Base-by-base conservation (phyloP, 441 rosid species). In the Adansonia gregorii region DNA sequence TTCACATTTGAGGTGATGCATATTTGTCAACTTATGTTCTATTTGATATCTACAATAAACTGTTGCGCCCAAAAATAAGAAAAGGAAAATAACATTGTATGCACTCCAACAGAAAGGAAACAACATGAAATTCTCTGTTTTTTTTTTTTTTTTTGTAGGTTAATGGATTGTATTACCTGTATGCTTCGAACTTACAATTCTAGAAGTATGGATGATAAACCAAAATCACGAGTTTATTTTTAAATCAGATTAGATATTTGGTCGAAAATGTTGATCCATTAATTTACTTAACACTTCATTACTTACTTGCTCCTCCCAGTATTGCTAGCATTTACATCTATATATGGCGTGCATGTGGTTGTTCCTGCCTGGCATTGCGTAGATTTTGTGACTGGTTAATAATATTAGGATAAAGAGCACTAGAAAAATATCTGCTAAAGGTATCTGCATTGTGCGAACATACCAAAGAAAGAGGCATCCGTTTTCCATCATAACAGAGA, bases 391-490 rank as follows among this genome's bases (percentile, higher is more conserved):
- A 17, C 49, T 43, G 27, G 52, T 66, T 17, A 43, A 17, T 8
- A 17, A 66, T 17, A 66, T 17, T 43, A 9, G 27, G 52, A 11
- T 15, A 20, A 51, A 8, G 45, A 51, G 45, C 17, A 70, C 3
- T 27, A 52, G 46, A 51, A 52, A 68, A 49, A 8, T 51, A 14
- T 49, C 55, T 49, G 59, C 45, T 69, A 6, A 24, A 59, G 20
- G 14, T 22, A 22, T 74, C 2, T 27, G 7, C 48, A 14, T 51
- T 10, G 7, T 27, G 35, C 22, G 39, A 67, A 22, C 6, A 15
- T 71, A 49, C 24, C 19, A n/a, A 78, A 59, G 19, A 51, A 45
- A 48, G 49, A 39, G 22, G 63, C 31, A 52, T 78, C 5, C 74
- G 10, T 64, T 67, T 67, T 67, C 54, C 35, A 17, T 1, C 46